phyloP scores from a whole-genome alignment of 73 alveolate genomes.

The Tetrahymena malaccensis region DNA sequence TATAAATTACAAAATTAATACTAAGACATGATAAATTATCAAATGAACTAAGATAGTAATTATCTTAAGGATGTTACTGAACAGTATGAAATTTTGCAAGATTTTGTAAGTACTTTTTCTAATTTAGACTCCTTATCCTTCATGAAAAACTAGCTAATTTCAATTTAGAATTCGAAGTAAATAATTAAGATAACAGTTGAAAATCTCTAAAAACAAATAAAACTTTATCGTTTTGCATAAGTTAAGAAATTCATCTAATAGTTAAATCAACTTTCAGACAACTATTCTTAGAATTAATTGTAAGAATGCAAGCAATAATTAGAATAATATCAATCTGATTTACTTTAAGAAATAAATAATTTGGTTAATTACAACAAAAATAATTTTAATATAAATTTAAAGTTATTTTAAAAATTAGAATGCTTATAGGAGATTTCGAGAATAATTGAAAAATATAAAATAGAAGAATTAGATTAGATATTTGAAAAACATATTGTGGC shows the following conservation, averaged over 20 bases:
- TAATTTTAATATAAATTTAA: too few relatives aligned
- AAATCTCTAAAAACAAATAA: too few relatives aligned
- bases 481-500: too few relatives aligned
- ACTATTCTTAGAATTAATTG: background rate
- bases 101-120: too few relatives aligned
- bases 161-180: background rate
- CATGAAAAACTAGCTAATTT: background rate
- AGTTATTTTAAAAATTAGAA: too few relatives aligned
- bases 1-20: too few relatives aligned
- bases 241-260: background rate
- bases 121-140: background rate
- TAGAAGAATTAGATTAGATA: background rate
- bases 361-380: background rate
- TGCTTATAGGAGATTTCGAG: background rate
- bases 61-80: background rate
- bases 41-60: background rate
- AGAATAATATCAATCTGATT: background rate
- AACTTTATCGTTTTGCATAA: background rate
- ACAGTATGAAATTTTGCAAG: background rate
- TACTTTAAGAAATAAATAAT: background rate
- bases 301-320: too few relatives aligned
- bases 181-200: background rate
- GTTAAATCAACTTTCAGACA: background rate
- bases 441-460: too few relatives aligned
- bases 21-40: too few relatives aligned